Evolutionary conservation across 768 basidiomycete species (phyloP), one percentile per base, ranked within the genome.

Genomic region (Pleurotus djamor): DNA sequence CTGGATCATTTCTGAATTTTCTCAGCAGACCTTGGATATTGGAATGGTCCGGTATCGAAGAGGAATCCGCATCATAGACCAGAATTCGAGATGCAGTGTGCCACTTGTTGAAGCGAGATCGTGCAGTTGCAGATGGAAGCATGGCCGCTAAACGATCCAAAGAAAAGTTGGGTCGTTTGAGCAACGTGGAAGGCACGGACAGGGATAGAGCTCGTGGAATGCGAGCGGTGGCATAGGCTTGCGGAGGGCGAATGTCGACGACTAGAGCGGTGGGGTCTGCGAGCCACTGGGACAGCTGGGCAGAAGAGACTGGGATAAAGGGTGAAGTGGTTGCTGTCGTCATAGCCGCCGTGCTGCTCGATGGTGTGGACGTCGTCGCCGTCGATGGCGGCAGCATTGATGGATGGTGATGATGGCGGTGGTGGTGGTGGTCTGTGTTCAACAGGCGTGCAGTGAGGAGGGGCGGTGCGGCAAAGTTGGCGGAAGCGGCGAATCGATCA

Each of bases 101-200:
- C 87, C 89, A 92, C 1, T 76, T 67, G 10, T 79, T 71, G 66
- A 95, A 92, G 58, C 79, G 79, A 35, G 76, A 69, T 34, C 88
- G 83, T 8, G 88, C 80, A 8, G 79, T 66, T 43, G 72, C 61
- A 5, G 83, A 84, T 7, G 89, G 83, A n/a, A 98, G 82, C 89
- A 96, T 95, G 32, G 85, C 84, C 5, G 83, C 76, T 32, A 98
- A 81, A 44, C 87, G 87, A 44, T 85, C 78, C 7, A 96, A 81
- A 32, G 91, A 88, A 76, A 94, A 96, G 3, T 88, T 79, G 1
- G 94, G 94, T 0, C 96, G 87, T 63, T 94, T 94, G 69, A 98
- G 87, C 17, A 98, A 87, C 0, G 95, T 98, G 2, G 96, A 94
- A 1, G 96, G 96, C 4, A 97, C 91, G 49, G 91, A 92, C 62